Evolutionary conservation across 352 stramenopile genomes (phyloP).

Genomic region (Phytopythium oedochilum): DNA sequence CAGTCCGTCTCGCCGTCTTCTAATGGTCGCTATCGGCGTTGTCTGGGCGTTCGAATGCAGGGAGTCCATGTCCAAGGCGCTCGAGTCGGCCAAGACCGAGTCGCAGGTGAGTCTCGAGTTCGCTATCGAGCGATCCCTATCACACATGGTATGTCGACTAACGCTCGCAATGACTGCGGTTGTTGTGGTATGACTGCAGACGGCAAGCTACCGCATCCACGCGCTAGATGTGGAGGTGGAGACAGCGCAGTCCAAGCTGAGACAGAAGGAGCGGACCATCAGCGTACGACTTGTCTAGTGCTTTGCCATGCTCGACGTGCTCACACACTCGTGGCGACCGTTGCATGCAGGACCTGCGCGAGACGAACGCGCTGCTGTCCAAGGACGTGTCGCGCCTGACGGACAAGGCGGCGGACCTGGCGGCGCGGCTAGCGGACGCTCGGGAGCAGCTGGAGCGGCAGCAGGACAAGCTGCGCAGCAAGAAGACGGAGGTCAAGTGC

Average conservation of each 20-base stretch:
- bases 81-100: constrained; percentile 60
- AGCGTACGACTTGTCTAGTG: constrained; percentile 21
- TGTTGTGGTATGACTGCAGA: constrained; percentile 14
- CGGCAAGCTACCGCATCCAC: constrained; percentile 69
- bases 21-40: neutral
- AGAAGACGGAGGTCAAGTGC: constrained; percentile 80
- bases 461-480: constrained; percentile 54
- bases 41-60: constrained; percentile 9
- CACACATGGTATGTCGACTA: neutral
- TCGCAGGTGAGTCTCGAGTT: constrained; percentile 35
- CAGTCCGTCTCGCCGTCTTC: neutral
- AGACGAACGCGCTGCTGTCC: constrained; percentile 54
- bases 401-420: constrained; percentile 41
- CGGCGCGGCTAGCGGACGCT: constrained; percentile 37
- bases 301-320: too few relatives aligned
- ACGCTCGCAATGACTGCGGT: too few relatives aligned
- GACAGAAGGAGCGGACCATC: constrained; percentile 64
- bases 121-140: neutral
- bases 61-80: constrained; percentile 59
- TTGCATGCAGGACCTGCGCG: constrained; percentile 37
- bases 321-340: too few relatives aligned
- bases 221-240: constrained; percentile 72
- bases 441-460: constrained; percentile 60
- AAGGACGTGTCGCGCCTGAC: constrained; percentile 58
- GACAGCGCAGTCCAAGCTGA: constrained; percentile 67